Evolutionary conservation across 768 basidiomycete genomes (phyloP), one percentile per base, ranked within the genome.

Genomic region (Lactifluus piperatus): DNA sequence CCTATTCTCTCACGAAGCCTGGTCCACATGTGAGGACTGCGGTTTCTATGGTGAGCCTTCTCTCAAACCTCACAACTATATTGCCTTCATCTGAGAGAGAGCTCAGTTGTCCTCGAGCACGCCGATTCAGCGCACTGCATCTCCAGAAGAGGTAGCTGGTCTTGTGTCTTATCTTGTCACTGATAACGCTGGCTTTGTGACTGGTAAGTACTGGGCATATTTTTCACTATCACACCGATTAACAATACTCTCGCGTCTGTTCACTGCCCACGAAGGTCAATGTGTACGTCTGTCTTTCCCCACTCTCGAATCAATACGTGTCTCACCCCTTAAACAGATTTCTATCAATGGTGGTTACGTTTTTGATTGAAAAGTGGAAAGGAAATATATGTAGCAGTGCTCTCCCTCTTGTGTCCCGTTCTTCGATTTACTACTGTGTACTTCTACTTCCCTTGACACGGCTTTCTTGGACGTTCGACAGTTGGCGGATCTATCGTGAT

Each of bases 141-240:
- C 16, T 24, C 55, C 61, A 5, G 56, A 61, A n/a, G 66, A 65
- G 20, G 41, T 68, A 18, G 67, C 67, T 11, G 54, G 51, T 6
- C 30, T 63, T 4, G 66, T 60, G 13, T 65, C 67, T 26, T 68
- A 63, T 34, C 32, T 67, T 20, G 64, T 44, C 4, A 60, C 62
- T 27, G 57, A 62, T 9, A 34, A 54, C 22, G 43, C 64, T 26
- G 37, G 55, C 9, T 67, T 65, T 32, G 29, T 68, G 9, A 67
- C 66, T 13, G 66, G 62, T 63, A 51, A 32, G 57, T 47, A 20
- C 16, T 27, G 36, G 39, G 34, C 20, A 4, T 18, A 14, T 18
- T 27, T 29, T 50, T 2, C 6, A 18, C 11, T 3, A 18, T 22
- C 26, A 26, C 41, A 22, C 4, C 41, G 44, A 49, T 50, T 51